Evolutionary conservation across 139 green algal genomes (phyloP), one percentile per base, ranked within the genome.

Genomic region (Micractinium conductrix): DNA sequence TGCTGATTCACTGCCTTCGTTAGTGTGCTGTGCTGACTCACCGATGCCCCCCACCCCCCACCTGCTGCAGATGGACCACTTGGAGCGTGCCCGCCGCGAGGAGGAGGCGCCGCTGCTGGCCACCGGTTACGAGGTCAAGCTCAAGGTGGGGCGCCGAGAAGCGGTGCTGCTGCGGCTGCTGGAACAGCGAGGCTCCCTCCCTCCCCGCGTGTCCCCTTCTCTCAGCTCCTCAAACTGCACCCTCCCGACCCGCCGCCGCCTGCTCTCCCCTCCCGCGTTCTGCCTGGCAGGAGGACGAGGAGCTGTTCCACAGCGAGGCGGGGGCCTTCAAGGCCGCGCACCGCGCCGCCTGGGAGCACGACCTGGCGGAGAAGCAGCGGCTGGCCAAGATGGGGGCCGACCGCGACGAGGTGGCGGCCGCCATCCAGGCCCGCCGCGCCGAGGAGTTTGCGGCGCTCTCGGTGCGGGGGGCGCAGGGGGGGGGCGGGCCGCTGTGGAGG

Each of bases 71-170:
- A 94, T 98, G 96, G 97, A 99, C 91, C 94, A 99, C 89, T 68
- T 99, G 82, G 97, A 99, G 92, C 92, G 97, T 1, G 97, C 97
- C 0, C 87, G 90, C 0, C 91, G 97, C 38, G 96, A 99, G 93
- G 95, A 98, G 88, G 96, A 99, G 93, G 89, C 88, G 6, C 92
- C 94, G 7, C 88, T 93, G 37, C 86, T 96, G 33, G 88, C 92
- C 16, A 55, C 73, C 22, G 82, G 76, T 8, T 82, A 90, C 55
- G n/a, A 83, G 19, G 42, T 80, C 50, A 81, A 79, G 48, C 68
- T 86, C 79, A 81, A 87, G 87, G 87, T 85, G 62, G 5, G 63
- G 40, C 2, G 33, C 14, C 24, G 67, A 28, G 37, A 44, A 26
- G 17, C 1, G 8, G 1, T 74, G 16, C 12, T 74, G 67, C 24